These are phyloP conservation scores for Lophiotrema nucula DNA, from an alignment of 495 filamentous ascomycete species.

Conservation along the genomic window DNA sequence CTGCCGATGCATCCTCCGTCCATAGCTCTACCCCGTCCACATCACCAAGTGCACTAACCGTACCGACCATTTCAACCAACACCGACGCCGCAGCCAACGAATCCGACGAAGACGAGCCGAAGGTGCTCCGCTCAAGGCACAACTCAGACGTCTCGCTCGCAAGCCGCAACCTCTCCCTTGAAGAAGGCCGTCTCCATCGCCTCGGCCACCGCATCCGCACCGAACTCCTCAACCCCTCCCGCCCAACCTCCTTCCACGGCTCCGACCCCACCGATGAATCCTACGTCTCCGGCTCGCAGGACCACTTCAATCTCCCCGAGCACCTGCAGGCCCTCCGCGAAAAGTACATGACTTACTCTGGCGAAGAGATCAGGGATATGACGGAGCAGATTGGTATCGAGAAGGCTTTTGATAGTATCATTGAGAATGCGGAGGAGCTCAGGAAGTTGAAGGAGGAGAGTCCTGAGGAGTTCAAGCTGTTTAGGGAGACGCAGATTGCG, in stretches of 20 bases:
- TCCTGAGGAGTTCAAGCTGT: slow-evolving; percentile 30
- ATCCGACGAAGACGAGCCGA: slow-evolving; percentile 35
- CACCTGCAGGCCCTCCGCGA: slow-evolving; percentile 27
- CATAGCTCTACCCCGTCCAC: slow-evolving; percentile 22
- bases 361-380: slow-evolving; percentile 37
- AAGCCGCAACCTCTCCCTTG: slow-evolving; percentile 73
- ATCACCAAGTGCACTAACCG: slow-evolving; percentile 18
- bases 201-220: slow-evolving; percentile 77
- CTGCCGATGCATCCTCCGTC: slow-evolving; percentile 20
- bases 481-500: slow-evolving; percentile 31
- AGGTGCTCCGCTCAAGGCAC: slow-evolving; percentile 57
- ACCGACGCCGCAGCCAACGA: slow-evolving; percentile 18
- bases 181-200: slow-evolving; percentile 87
- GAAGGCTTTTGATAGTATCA: slow-evolving; percentile 31
- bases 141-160: slow-evolving; percentile 78
- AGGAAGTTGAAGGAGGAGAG: slow-evolving; percentile 34
- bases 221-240: slow-evolving; percentile 56
- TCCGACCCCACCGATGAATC: slow-evolving; percentile 5
- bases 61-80: slow-evolving; percentile 18
- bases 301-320: slow-evolving; percentile 22
- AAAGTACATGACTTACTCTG: slow-evolving; percentile 31
- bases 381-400: slow-evolving; percentile 31
- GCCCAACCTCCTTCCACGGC: slow-evolving; percentile 42
- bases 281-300: slow-evolving; percentile 6
- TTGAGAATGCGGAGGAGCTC: slow-evolving; percentile 41